Evolutionary conservation across 106 monocot species (phyloP).

Genomic region (Alisma plantagoaquatica): DNA sequence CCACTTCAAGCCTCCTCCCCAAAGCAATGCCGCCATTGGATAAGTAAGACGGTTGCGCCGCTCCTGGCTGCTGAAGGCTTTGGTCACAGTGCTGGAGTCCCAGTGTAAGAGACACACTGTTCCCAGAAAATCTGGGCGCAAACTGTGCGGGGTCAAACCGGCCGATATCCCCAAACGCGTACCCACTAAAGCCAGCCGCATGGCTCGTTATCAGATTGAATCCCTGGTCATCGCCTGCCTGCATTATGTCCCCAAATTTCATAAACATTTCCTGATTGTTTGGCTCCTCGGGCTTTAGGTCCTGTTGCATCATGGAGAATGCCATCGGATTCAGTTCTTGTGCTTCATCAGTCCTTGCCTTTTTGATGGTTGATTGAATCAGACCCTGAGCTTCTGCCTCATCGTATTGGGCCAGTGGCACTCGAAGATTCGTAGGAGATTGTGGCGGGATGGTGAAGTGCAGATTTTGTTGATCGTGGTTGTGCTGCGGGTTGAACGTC

Average conservation of each 20-base stretch:
- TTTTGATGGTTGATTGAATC: constrained; percentile 26
- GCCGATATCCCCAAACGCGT: constrained; percentile 31
- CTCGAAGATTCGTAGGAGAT: neutral
- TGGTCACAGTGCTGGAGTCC: constrained; percentile 56
- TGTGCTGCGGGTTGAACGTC: neutral
- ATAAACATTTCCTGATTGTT: constrained; percentile 40
- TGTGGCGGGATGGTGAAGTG: neutral
- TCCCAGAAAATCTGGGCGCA: constrained; percentile 25
- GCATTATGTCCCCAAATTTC: constrained; percentile 30
- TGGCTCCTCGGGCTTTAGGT: constrained; percentile 19
- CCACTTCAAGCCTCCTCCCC: constrained; percentile 28
- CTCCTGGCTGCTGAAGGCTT: constrained; percentile 24
- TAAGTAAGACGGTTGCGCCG: constrained; percentile 35
- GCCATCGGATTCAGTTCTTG: constrained; percentile 1
- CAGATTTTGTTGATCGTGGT: neutral
- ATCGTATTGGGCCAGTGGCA: constrained; percentile 6
- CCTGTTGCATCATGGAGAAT: constrained; percentile 5
- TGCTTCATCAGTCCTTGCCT: constrained; percentile 23
- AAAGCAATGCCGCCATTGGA: constrained; percentile 20
- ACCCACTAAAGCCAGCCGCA: constrained; percentile 12
- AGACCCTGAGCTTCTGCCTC: constrained; percentile 5
- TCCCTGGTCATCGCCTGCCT: constrained; percentile 6
- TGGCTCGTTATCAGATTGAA: constrained; percentile 8
- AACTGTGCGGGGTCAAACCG: constrained; percentile 46
- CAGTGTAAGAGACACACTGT: constrained; percentile 63